phyloP scores from a whole-genome alignment of 768 basidiomycete genomes.

The Russula foetens region DNA sequence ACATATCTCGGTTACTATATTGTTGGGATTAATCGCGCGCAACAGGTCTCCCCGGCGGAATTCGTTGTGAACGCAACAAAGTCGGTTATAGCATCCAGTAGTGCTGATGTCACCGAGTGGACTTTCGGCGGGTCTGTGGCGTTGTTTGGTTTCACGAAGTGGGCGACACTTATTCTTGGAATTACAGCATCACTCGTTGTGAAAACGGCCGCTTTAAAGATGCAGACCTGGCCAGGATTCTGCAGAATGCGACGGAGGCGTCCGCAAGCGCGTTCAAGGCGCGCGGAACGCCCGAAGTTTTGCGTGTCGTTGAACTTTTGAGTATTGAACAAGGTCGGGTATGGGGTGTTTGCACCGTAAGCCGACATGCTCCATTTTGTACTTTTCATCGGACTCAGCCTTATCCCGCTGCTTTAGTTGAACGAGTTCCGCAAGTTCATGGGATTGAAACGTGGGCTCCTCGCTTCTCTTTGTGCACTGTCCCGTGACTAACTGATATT shows the following conservation, averaged over 20 bases:
- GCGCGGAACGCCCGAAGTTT: conserved; percentile 55
- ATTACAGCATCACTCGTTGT: conserved; percentile 27
- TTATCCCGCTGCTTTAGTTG: conserved; percentile 7
- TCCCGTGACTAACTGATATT: not conserved
- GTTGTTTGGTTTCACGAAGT: not conserved
- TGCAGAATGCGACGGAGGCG: conserved; percentile 53
- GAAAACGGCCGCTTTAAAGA: conserved; percentile 43
- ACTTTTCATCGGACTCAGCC: not conserved
- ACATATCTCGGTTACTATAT: not conserved
- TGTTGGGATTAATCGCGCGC: not conserved
- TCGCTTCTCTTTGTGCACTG: not conserved
- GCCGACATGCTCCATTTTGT: conserved; percentile 21
- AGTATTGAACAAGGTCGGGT: conserved; percentile 56
- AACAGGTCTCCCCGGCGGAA: conserved; percentile 29
- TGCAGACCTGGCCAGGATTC: conserved; percentile 49
- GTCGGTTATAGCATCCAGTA: conserved; percentile 25
- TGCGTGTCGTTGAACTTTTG: conserved; percentile 62
- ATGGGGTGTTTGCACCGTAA: conserved; percentile 68
- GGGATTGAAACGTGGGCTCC: conserved; percentile 48
- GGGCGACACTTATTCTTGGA: not conserved
- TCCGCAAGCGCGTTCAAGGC: conserved; percentile 60
- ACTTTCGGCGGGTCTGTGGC: conserved; percentile 22
- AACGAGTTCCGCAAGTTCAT: conserved; percentile 44
- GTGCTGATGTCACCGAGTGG: conserved; percentile 24
- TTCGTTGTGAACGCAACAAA: conserved; percentile 19